phyloP scores from a whole-genome alignment of 2,329 filamentous ascomycete genomes.

The Aspergillus intermedius region DNA sequence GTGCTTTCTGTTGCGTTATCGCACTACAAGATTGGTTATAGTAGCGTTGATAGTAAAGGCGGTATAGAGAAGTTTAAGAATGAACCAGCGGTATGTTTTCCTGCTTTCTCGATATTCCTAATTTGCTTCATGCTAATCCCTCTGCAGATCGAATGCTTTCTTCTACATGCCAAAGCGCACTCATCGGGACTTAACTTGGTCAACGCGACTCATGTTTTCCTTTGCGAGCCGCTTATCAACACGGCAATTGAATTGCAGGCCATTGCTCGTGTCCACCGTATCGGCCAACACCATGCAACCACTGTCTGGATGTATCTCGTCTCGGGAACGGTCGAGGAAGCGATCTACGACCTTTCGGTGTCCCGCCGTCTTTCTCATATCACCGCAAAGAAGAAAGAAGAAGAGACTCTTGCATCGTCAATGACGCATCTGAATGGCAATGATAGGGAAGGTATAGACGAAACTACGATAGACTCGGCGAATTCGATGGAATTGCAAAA shows the following conservation, averaged over 20 bases:
- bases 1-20: conserved; percentile 65
- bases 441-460: conserved; percentile 37
- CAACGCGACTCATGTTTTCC: conserved; percentile 87
- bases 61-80: conserved; percentile 72
- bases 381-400: conserved; percentile 38
- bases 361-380: conserved; percentile 73
- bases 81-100: conserved; percentile 50
- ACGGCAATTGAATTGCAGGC: conserved; percentile 91
- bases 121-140: conserved; percentile 16
- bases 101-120: neutral
- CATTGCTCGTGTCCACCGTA: conserved; percentile 89
- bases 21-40: conserved; percentile 65
- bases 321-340: conserved; percentile 84
- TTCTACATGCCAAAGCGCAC: conserved; percentile 83
- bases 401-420: conserved; percentile 11
- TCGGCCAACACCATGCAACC: conserved; percentile 80
- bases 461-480: conserved; percentile 67
- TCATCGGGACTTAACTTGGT: conserved; percentile 85
- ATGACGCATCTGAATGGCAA: conserved; percentile 8
- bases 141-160: conserved; percentile 64
- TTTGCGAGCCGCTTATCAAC: conserved; percentile 90
- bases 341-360: conserved; percentile 82
- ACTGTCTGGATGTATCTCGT: conserved; percentile 95
- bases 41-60: conserved; percentile 60
- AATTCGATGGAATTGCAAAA: conserved; percentile 79